Percentiles rank a stretch among this genome's conserved stretches.
Conservation (phyloP, 148 eudicot species). For the Vaccinium macrocarpon region DNA sequence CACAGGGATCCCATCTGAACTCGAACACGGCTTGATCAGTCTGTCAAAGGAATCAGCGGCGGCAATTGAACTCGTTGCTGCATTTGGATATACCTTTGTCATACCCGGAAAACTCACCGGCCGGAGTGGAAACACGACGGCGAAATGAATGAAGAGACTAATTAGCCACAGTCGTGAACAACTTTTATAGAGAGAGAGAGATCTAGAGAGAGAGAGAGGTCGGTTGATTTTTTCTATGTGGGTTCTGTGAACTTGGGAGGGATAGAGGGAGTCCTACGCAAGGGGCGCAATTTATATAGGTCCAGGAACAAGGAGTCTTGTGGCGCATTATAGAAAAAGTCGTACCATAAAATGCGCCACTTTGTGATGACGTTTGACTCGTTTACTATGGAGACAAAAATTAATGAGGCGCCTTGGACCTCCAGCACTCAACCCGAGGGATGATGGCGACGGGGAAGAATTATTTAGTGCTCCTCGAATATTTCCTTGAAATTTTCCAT, state of each 20-base stretch:
- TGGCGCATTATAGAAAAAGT: neutral
- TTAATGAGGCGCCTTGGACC: neutral
- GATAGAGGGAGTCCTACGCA: no score
- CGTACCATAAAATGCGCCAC: neutral
- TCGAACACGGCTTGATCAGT: neutral
- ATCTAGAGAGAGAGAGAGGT: neutral
- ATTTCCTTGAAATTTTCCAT: neutral
- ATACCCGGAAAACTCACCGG: slow-evolving; percentile 6
- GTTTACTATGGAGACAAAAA: neutral
- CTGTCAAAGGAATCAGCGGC: neutral
- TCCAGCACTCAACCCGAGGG: neutral
- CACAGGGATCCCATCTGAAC: neutral
- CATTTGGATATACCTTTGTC: slow-evolving; percentile 37
- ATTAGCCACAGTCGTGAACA: no score
- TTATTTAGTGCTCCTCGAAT: neutral
- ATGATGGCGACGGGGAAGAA: neutral
- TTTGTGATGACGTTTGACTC: neutral
- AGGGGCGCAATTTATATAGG: neutral
- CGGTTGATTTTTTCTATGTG: neutral
- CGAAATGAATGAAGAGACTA: neutral
- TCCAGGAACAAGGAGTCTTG: neutral
- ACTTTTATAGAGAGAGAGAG: neutral
- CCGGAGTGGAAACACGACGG: neutral
- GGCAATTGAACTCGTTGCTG: neutral
- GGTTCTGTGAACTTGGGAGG: neutral